Evolutionary conservation across 352 stramenopile species (phyloP).

Genomic region (Thraustotheca clavata): DNA sequence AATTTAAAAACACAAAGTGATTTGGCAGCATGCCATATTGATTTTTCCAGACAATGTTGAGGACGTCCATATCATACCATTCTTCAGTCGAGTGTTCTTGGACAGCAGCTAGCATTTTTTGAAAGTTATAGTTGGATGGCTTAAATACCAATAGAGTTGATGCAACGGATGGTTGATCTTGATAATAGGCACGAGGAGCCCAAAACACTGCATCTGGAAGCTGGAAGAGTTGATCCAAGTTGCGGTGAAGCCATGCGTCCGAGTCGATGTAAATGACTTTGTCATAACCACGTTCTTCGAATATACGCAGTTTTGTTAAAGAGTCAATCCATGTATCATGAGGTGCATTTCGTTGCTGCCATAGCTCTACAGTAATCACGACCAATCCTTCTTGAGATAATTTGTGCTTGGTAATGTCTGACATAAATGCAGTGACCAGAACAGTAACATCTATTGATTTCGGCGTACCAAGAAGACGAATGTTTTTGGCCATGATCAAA

Average conservation of each 20-base stretch:
- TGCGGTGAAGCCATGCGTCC: conserved; percentile 29
- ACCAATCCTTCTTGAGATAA: not conserved
- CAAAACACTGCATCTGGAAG: not conserved
- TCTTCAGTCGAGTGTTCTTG: not conserved
- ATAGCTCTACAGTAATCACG: conserved; percentile 7
- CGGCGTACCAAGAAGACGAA: conserved; percentile 9
- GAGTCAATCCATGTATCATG: conserved; percentile 25
- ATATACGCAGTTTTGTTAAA: conserved; percentile 31
- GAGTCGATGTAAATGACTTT: conserved; percentile 32
- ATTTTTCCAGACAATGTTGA: not conserved
- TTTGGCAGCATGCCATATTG: not conserved
- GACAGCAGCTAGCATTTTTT: not conserved
- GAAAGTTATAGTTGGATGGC: not conserved
- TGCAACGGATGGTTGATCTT: not conserved
- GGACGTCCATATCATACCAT: conserved; percentile 14
- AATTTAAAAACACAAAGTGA: conserved; percentile 18
- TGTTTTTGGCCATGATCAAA: conserved; percentile 24
- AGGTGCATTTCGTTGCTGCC: conserved; percentile 4
- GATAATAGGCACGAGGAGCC: conserved; percentile 6
- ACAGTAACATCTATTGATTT: conserved; percentile 26
- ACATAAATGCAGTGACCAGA: conserved; percentile 2
- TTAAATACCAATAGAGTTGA: conserved; percentile 13
- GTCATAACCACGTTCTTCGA: conserved; percentile 32
- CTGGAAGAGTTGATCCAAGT: conserved; percentile 31
- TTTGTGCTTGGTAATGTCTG: not conserved